Evolutionary conservation across 2,329 filamentous ascomycete species (phyloP).

Genomic region (Fusarium sarcochroum): DNA sequence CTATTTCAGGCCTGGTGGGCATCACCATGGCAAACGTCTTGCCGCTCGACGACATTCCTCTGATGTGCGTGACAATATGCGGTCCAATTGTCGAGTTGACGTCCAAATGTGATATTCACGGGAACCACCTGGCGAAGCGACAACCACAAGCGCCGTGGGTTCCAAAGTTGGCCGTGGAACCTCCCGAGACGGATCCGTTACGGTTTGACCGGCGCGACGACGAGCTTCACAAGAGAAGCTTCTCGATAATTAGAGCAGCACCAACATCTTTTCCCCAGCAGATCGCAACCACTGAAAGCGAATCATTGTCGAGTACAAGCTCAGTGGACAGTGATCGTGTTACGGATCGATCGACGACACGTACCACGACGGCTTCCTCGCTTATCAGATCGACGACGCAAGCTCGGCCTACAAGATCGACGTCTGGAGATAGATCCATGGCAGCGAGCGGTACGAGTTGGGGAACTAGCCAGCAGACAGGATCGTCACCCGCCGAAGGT

Average conservation of each 20-base stretch:
- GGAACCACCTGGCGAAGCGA: conserved; percentile 49
- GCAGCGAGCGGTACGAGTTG: conserved; percentile 17
- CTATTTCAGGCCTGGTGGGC: conserved; percentile 50
- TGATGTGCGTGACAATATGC: conserved; percentile 59
- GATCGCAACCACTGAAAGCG: conserved; percentile 23
- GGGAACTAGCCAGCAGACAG: conserved; percentile 30
- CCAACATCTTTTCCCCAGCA: conserved; percentile 51
- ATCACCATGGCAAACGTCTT: conserved; percentile 51
- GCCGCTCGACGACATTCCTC: conserved; percentile 54
- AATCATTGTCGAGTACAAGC: conserved; percentile 27
- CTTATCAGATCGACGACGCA: conserved; percentile 17
- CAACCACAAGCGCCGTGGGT: conserved; percentile 37
- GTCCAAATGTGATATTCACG: conserved; percentile 52
- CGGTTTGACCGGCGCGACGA: background rate
- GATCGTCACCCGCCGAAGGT: conserved; percentile 34
- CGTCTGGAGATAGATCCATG: background rate
- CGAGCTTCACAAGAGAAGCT: conserved; percentile 43
- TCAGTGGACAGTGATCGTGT: conserved; percentile 16
- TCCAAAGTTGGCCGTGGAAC: conserved; percentile 42
- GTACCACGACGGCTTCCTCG: conserved; percentile 16
- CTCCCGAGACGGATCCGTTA: conserved; percentile 11
- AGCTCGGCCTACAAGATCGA: conserved; percentile 19
- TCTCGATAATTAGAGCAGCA: conserved; percentile 51
- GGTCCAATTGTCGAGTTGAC: conserved; percentile 61
- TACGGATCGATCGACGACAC: conserved; percentile 8